phyloP scores from a whole-genome alignment of 257 asterid species.

The Fraxinus quadrangulata region DNA sequence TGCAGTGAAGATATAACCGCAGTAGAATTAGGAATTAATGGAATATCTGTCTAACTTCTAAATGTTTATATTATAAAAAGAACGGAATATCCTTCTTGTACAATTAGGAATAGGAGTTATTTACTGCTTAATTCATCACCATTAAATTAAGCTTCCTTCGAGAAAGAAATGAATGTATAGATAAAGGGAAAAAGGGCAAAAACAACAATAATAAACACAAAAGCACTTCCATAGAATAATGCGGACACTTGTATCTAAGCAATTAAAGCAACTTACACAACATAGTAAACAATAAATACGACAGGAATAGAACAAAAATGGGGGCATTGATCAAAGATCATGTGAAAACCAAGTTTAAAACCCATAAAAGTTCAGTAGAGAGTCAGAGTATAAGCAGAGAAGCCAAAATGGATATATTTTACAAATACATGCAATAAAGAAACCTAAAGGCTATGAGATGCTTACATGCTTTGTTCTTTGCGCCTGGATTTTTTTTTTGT shows the following conservation, averaged over 20 bases:
- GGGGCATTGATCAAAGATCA: slow-evolving; percentile 21
- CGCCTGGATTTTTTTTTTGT: neutral
- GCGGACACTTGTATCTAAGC: neutral
- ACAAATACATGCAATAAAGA: slow-evolving; percentile 45
- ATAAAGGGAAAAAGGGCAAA: slow-evolving; percentile 14
- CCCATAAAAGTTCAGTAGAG: slow-evolving; percentile 26
- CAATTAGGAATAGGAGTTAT: neutral
- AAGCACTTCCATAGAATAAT: neutral
- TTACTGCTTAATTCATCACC: slow-evolving; percentile 8
- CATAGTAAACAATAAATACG: neutral
- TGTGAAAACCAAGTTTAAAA: slow-evolving; percentile 25
- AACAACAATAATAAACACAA: neutral
- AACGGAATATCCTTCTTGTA: neutral
- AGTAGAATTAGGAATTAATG: neutral
- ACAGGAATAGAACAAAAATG: neutral
- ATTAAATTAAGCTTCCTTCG: neutral
- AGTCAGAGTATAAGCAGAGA: slow-evolving; percentile 40
- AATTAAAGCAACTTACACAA: neutral
- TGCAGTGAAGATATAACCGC: slow-evolving; percentile 9
- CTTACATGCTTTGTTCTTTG: slow-evolving; percentile 21
- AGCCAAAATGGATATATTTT: slow-evolving; percentile 42
- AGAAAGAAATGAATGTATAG: slow-evolving; percentile 20
- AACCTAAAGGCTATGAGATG: slow-evolving; percentile 34
- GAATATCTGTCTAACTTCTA: slow-evolving; percentile 4
- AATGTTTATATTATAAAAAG: neutral